Percentiles rank a stretch among this genome's conserved stretches.
Conservation (phyloP, 345 rosid species). For the Brassica cretica region DNA sequence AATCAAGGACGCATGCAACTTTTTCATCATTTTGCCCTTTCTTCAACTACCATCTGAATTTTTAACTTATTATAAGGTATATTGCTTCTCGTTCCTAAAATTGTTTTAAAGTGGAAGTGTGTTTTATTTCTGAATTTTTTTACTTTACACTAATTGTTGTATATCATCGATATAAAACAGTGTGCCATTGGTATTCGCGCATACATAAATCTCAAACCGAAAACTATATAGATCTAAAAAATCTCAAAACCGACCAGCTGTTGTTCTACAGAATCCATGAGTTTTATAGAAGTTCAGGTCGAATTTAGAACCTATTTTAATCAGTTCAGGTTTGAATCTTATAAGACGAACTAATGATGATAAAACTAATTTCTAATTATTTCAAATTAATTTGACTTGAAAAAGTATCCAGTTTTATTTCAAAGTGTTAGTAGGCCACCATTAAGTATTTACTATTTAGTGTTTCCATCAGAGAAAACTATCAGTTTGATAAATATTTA, state of each 20-base stretch:
- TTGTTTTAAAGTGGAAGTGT: background rate
- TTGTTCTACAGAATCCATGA: background rate
- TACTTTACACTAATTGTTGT: background rate
- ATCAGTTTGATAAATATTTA: background rate
- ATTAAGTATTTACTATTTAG: background rate
- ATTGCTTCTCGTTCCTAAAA: conserved; percentile 18
- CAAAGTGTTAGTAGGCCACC: background rate
- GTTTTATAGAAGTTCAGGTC: conserved; percentile 1
- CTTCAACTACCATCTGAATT: conserved; percentile 35
- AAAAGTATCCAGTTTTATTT: background rate
- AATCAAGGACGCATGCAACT: conserved; percentile 47
- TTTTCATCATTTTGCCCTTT: conserved; percentile 46
- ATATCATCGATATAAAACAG: background rate
- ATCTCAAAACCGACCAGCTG: background rate
- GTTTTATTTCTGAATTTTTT: background rate
- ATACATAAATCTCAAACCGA: background rate
- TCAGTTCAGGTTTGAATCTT: background rate
- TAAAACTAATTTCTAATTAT: background rate
- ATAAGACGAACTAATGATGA: background rate
- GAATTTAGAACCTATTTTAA: background rate
- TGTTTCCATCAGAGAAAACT: background rate
- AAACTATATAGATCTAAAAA: background rate
- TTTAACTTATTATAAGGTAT: conserved; percentile 10
- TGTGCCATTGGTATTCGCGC: background rate
- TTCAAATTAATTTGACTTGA: background rate